Percentiles rank a stretch among this genome's conserved stretches.
phyloP scores from a whole-genome alignment of 257 asterid genomes.

The Handroanthus guayacan region DNA sequence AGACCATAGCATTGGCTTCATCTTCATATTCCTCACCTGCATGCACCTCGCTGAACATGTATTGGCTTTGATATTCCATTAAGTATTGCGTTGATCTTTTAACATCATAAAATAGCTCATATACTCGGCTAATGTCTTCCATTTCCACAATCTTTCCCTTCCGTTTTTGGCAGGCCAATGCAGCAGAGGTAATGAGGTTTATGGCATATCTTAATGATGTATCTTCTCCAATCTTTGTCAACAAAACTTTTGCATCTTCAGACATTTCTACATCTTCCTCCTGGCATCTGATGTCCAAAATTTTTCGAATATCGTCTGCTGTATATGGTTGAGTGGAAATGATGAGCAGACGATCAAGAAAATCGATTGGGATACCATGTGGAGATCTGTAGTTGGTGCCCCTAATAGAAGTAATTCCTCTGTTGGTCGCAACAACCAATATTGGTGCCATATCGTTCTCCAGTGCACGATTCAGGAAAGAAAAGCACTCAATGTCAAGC shows the following conservation, averaged over 20 bases:
- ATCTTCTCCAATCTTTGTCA: constrained; percentile 88
- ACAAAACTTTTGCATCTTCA: constrained; percentile 76
- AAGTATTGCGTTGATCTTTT: constrained; percentile 85
- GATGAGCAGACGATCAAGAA: constrained; percentile 93
- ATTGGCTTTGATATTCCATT: constrained; percentile 94
- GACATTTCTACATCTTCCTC: constrained; percentile 96
- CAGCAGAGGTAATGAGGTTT: constrained; percentile 77
- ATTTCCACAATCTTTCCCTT: constrained; percentile 82
- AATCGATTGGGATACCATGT: constrained; percentile 89
- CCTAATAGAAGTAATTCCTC: constrained; percentile 91
- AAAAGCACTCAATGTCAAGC: constrained; percentile 97
- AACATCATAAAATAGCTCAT: constrained; percentile 86
- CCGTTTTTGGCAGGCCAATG: constrained; percentile 81
- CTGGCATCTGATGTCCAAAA: constrained; percentile 81
- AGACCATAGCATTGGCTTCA: constrained; percentile 67
- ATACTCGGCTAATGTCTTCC: constrained; percentile 87
- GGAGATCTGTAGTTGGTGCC: constrained; percentile 92
- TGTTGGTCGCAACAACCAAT: constrained; percentile 89
- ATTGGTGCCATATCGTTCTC: constrained; percentile 99
- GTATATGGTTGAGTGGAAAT: constrained; percentile 93
- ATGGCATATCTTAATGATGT: constrained; percentile 87
- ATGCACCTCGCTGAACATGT: constrained; percentile 80
- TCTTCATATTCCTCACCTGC: constrained; percentile 62
- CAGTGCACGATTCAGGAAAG: constrained; percentile 91
- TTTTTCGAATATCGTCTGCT: constrained; percentile 76